Evolutionary conservation across 225 moss, liverwort and hornwort species (phyloP).

Genomic region (Neckera pumila): DNA sequence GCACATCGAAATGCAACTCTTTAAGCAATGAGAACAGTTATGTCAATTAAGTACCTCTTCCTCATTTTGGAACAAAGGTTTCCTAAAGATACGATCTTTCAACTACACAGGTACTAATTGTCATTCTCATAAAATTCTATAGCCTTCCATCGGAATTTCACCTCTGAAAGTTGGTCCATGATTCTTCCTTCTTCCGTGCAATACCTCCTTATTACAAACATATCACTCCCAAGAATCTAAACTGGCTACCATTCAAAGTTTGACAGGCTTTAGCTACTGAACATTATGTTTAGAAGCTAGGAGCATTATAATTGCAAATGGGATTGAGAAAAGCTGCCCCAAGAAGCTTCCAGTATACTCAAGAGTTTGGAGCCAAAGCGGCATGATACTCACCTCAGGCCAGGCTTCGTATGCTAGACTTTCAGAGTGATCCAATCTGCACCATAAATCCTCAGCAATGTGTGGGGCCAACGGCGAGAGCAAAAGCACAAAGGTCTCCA

Average conservation of each 20-base stretch:
- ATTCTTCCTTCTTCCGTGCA: not conserved
- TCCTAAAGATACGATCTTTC: not conserved
- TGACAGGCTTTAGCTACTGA: not conserved
- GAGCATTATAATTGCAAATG: not conserved
- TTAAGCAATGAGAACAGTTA: not conserved
- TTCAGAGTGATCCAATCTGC: conserved; percentile 62
- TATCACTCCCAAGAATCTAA: not conserved
- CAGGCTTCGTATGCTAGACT: conserved; percentile 72
- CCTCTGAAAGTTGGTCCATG: not conserved
- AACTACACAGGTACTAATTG: not conserved
- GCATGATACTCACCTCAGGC: conserved; percentile 56
- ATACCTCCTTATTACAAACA: not conserved
- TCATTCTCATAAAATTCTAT: not conserved
- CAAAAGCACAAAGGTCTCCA: conserved; percentile 78
- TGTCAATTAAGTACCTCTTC: not conserved
- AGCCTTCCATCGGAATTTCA: not conserved
- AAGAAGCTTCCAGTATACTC: not conserved
- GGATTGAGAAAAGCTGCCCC: not conserved
- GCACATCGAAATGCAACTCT: not conserved
- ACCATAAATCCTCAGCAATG: conserved; percentile 90
- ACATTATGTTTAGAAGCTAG: not conserved
- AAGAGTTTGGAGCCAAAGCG: not conserved
- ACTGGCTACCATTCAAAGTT: not conserved
- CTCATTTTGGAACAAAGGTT: not conserved
- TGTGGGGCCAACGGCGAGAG: conserved; percentile 91